These are phyloP conservation scores for Cladosporium sp. DNA, from an alignment of 2,329 filamentous ascomycete genomes.

Conservation along the genomic window DNA sequence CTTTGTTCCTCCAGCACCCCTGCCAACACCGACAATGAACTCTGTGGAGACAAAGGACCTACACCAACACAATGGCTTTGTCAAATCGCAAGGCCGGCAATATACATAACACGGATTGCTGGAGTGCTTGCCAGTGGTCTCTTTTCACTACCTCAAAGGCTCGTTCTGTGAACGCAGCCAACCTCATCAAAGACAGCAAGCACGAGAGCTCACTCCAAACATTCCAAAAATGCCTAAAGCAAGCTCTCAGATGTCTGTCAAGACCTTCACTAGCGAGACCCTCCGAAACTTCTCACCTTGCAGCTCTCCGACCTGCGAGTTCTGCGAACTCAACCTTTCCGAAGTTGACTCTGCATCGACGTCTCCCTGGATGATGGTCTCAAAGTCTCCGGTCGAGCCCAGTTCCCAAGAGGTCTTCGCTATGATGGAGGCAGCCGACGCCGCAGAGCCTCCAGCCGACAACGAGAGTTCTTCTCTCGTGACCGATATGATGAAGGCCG, in stretches of 20 bases:
- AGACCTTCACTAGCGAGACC: not conserved
- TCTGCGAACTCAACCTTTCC: not conserved
- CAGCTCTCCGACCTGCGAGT: not conserved
- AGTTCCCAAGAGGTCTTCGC: not conserved
- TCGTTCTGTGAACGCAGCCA: not conserved
- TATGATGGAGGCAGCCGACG: not conserved
- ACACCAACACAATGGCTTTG: conserved; percentile 4
- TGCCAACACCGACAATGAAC: not conserved
- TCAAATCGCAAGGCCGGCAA: not conserved
- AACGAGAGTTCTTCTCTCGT: conserved; percentile 2
- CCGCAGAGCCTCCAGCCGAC: not conserved
- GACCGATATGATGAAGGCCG: not conserved
- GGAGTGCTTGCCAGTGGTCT: not conserved
- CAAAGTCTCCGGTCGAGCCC: not conserved
- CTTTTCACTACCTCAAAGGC: not conserved
- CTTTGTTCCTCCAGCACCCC: not conserved
- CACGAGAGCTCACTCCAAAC: not conserved
- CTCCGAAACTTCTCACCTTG: conserved; percentile 4
- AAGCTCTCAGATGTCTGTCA: not conserved
- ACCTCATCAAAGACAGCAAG: not conserved
- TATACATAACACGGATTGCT: not conserved
- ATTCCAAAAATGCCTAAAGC: not conserved
- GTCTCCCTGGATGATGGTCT: not conserved
- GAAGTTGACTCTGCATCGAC: not conserved
- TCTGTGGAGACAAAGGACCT: not conserved